Evolutionary conservation across 2,329 filamentous ascomycete genomes (phyloP), one percentile per base, ranked within the genome.

Genomic region (Clonostachys byssicola): DNA sequence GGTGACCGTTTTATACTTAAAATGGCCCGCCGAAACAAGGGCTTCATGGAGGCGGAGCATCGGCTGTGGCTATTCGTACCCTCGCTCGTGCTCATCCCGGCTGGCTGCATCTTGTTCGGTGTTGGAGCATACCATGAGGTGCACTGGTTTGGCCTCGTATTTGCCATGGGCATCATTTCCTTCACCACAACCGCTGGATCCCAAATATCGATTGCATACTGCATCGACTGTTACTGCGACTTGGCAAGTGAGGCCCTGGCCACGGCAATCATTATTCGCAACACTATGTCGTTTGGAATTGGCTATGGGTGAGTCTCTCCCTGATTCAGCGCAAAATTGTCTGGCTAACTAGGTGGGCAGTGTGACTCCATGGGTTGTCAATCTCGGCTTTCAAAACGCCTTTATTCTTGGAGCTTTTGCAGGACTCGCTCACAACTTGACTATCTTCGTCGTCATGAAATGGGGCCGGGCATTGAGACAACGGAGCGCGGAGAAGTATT

Each of bases 271-370:
- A 47, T 72, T 6, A 61, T 72, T 18, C 54, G 64, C 3, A 67
- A 67, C 46, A 66, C 64, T 1, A 66, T 67, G 59, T 59, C 59
- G 5, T 67, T 67, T 47, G 64, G 58, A 5, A 60, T 66, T 10
- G 52, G 57, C 12, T 67, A 66, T 40, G 62, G 54, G 36, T 39
- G 8, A 42, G n/a, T 36, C 71, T 49, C 65, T 72, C 4, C 59
- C 71, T n/a, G 2, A 2, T 6, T 13, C 3, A 39, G 3, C 36
- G 12, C 16, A 39, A 17, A 17, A 7, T 39, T 13, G 2, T 3
- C 71, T 70, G 40, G 69, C 67, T 49, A 75, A 63, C 3, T 65
- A 60, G 17, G 74, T 61, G 3, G 66, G 55, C 51, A 81, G 76
- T 14, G 66, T 74, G 30, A 74, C 71, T 0, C 71, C 71, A 0